These are phyloP conservation scores for Candida maltosa DNA, from an alignment of 805 yeast genomes.

Conservation along the genomic window DNA sequence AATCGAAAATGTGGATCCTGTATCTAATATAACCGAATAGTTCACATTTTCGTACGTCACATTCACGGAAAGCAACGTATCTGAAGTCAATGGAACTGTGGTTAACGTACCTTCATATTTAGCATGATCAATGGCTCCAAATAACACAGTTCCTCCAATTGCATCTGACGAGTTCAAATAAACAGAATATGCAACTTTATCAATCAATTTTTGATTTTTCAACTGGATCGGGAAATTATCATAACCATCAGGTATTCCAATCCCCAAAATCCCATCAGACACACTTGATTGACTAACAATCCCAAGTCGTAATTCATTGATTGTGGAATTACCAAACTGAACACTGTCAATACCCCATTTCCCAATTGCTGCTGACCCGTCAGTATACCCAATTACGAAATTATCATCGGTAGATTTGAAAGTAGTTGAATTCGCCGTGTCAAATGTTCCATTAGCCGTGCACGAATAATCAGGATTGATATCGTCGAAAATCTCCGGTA, in stretches of 20 bases:
- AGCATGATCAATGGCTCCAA: constrained; percentile 27
- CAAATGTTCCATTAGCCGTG: constrained; percentile 36
- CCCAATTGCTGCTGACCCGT: constrained; percentile 48
- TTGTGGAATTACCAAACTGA: constrained; percentile 8
- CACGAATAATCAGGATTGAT: constrained; percentile 17
- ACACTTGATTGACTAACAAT: constrained; percentile 14
- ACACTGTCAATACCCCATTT: constrained; percentile 35
- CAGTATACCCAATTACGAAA: constrained; percentile 35
- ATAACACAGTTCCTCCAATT: constrained; percentile 20
- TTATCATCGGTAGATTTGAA: constrained; percentile 12
- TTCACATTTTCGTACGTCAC: too few species aligned
- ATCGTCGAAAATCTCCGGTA: constrained; percentile 5
- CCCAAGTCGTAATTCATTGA: constrained; percentile 10
- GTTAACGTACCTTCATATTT: constrained; percentile 21
- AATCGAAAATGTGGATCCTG: constrained; percentile 36
- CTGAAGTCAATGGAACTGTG: constrained; percentile 13
- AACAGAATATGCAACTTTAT: constrained; percentile 30
- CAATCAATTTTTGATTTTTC: constrained; percentile 27
- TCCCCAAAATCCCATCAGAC: constrained; percentile 21
- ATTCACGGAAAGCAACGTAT: too few species aligned
- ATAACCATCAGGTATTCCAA: constrained; percentile 19
- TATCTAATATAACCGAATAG: constrained; percentile 26
- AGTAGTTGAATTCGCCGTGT: constrained; percentile 25
- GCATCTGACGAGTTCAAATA: constrained; percentile 19
- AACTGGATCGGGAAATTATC: constrained; percentile 30